Percentiles rank a stretch among this genome's conserved stretches.
These are phyloP conservation scores for Fusarium hostae DNA, from an alignment of 2,329 filamentous ascomycete species.

Conservation along the genomic window DNA sequence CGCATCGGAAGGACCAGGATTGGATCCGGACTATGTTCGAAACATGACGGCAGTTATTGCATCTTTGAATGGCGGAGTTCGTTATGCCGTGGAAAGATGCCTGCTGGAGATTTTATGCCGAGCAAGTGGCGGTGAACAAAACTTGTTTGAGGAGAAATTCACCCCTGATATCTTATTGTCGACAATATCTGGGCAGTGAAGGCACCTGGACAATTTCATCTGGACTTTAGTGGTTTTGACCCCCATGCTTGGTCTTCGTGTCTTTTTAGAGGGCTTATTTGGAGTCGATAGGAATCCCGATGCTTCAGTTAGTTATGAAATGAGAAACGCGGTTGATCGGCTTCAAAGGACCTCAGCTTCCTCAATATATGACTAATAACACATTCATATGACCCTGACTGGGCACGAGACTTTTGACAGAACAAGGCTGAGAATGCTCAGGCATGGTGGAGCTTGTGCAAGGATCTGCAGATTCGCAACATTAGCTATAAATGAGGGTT, in stretches of 20 bases:
- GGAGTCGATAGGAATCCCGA: background rate
- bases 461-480: background rate
- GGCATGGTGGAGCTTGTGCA: background rate
- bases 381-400: background rate
- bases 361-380: background rate
- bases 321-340: background rate
- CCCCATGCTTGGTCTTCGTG: background rate
- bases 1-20: background rate
- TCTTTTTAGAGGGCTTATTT: background rate
- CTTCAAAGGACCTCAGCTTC: background rate
- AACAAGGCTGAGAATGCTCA: background rate
- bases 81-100: conserved; percentile 3
- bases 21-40: background rate
- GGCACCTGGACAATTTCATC: no score
- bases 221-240: no score
- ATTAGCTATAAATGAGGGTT: background rate
- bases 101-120: background rate
- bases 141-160: background rate
- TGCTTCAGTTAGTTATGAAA: background rate
- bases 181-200: background rate
- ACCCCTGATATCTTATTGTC: background rate
- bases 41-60: background rate
- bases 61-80: background rate
- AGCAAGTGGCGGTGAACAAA: background rate
- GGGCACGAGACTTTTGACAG: no score